Percentiles rank a stretch among this genome's conserved stretches.
Conservation (phyloP, 2,329 filamentous ascomycete species). For the Ophiostoma ips region DNA sequence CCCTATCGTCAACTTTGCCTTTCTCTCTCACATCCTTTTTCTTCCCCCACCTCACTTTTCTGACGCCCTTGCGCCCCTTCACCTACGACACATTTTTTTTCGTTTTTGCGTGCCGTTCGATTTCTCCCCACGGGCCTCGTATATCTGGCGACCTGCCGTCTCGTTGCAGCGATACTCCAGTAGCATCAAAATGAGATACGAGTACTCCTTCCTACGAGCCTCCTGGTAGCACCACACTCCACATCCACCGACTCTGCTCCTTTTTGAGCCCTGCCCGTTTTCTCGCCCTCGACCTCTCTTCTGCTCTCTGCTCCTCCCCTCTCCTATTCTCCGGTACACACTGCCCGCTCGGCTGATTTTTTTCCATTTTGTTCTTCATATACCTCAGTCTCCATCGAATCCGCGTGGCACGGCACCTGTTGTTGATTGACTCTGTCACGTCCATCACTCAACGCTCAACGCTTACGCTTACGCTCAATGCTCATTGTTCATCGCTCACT, state of each 20-base stretch:
- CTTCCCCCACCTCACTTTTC: too few relatives aligned
- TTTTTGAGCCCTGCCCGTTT: not conserved
- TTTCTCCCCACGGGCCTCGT: slow-evolving; percentile 8
- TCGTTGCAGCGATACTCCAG: not conserved
- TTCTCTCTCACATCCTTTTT: too few relatives aligned
- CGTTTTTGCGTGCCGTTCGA: slow-evolving; percentile 2
- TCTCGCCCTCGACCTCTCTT: not conserved
- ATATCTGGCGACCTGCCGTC: slow-evolving; percentile 6
- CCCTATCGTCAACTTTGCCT: not conserved
- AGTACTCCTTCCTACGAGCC: not conserved
- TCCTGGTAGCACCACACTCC: not conserved
- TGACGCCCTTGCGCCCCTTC: not conserved
- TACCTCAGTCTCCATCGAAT: not conserved
- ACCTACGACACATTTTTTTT: not conserved
- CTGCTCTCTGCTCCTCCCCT: not conserved
- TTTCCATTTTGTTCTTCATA: not conserved
- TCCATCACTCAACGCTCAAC: too few relatives aligned
- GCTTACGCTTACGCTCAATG: too few relatives aligned
- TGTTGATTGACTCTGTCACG: too few relatives aligned
- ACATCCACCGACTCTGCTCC: not conserved
- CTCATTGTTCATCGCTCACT: too few relatives aligned
- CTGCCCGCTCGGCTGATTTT: not conserved
- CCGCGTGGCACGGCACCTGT: too few relatives aligned
- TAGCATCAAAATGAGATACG: not conserved
- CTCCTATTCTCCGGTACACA: not conserved